Evolutionary conservation across 495 filamentous ascomycete species (phyloP).

Genomic region (Aeminium ludgeri): DNA sequence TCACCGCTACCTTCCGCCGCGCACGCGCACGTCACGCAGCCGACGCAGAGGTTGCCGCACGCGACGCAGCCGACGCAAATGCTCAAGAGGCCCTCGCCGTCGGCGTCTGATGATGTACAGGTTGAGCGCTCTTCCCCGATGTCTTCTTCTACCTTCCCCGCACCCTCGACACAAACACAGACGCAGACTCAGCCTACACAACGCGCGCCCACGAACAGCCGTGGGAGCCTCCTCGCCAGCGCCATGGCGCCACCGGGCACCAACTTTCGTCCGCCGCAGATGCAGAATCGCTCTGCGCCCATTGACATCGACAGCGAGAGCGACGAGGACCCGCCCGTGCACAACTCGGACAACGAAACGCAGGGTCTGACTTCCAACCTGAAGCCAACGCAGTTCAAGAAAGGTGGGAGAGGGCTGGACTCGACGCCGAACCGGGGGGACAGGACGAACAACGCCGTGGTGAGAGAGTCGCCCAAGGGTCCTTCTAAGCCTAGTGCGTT

Average conservation of each 20-base stretch:
- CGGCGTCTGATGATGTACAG: slow-evolving; percentile 40
- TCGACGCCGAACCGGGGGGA: slow-evolving; percentile 11
- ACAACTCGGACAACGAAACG: slow-evolving; percentile 17
- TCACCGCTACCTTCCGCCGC: slow-evolving; percentile 5
- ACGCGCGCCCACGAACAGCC: not conserved
- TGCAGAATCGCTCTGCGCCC: slow-evolving; percentile 12
- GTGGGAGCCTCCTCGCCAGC: slow-evolving; percentile 29
- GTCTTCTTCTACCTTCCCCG: not conserved
- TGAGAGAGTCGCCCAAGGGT: slow-evolving; percentile 6
- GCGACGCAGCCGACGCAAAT: slow-evolving; percentile 22
- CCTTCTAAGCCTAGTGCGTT: slow-evolving; percentile 3
- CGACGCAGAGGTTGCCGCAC: slow-evolving; percentile 7
- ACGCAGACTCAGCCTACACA: slow-evolving; percentile 18
- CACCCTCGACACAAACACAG: slow-evolving; percentile 1
- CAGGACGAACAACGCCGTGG: not conserved
- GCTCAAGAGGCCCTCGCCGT: not conserved
- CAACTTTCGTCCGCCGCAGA: slow-evolving; percentile 38
- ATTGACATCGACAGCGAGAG: slow-evolving; percentile 6
- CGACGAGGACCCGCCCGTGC: slow-evolving; percentile 18
- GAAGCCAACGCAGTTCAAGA: slow-evolving; percentile 20
- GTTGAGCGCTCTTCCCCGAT: slow-evolving; percentile 39
- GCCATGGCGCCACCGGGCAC: slow-evolving; percentile 69
- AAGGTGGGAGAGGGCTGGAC: slow-evolving; percentile 10
- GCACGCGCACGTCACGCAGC: slow-evolving; percentile 15
- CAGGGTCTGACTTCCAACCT: slow-evolving; percentile 19